Conservation (phyloP, 306 rosid genomes). For the Lithocarpus polystachyus region DNA sequence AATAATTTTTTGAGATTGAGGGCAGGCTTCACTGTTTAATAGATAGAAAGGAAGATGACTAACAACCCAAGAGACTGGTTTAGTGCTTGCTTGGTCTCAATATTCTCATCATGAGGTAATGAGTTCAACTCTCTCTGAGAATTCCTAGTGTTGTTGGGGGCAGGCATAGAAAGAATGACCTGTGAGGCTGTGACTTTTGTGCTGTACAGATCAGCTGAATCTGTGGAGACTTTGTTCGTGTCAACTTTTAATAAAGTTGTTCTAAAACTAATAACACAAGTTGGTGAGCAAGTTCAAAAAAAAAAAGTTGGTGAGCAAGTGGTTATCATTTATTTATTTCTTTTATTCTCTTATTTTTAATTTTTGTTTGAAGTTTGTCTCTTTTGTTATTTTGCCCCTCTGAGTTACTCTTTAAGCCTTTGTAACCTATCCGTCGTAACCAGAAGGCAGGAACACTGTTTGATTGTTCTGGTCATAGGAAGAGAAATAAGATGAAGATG, state of each 20-base stretch:
- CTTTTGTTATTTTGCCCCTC: background rate
- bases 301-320: too few species aligned
- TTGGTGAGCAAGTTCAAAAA: too few species aligned
- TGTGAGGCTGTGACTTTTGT: background rate
- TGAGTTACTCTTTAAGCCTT: too few species aligned
- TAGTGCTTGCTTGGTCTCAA: background rate
- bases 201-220: background rate
- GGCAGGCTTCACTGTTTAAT: background rate
- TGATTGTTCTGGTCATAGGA: background rate
- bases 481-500: background rate
- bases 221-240: background rate
- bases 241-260: too few species aligned
- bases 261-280: too few species aligned
- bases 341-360: background rate
- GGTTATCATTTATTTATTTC: too few species aligned
- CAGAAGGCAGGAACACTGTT: background rate
- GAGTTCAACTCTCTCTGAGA: too few species aligned
- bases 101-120: background rate
- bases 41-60: background rate
- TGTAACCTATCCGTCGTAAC: too few species aligned
- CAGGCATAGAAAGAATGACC: too few species aligned
- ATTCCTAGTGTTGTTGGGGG: too few species aligned
- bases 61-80: too few species aligned
- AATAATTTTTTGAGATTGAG: too few species aligned
- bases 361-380: background rate